Percentiles rank a stretch among this genome's conserved stretches.
These are phyloP conservation scores for Metschnikowia gelsemii DNA, from an alignment of 805 yeast genomes.

Conservation along the genomic window DNA sequence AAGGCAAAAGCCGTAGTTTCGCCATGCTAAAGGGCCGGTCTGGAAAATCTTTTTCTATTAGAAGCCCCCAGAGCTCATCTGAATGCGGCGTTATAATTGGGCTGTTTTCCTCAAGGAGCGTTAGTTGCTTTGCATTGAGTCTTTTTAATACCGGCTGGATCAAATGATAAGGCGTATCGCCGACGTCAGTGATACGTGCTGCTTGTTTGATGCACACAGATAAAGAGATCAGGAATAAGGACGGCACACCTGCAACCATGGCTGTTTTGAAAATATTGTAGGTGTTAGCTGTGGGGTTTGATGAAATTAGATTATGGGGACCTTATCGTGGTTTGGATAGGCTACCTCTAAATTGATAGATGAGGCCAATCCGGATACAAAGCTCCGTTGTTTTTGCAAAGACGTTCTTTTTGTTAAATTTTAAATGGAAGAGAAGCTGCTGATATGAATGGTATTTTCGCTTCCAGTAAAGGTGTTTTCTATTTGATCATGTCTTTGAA, in stretches of 20 bases:
- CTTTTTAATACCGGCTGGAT: conserved; percentile 46
- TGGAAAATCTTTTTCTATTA: conserved; percentile 49
- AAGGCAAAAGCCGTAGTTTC: conserved; percentile 4
- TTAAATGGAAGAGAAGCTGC: too few relatives aligned
- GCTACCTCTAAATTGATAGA: too few relatives aligned
- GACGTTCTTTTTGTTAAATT: too few relatives aligned
- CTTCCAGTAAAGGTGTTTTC: too few relatives aligned
- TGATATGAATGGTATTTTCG: too few relatives aligned
- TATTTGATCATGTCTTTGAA: too few relatives aligned
- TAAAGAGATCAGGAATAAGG: conserved; percentile 17
- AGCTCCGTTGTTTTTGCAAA: too few relatives aligned
- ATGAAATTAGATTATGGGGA: too few relatives aligned
- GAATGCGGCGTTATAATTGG: conserved; percentile 43
- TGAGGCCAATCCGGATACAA: too few relatives aligned
- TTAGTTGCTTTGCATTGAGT: conserved; percentile 44
- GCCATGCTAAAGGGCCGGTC: conserved; percentile 35
- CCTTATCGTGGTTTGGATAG: too few relatives aligned
- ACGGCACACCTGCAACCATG: conserved; percentile 12
- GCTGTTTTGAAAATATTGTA: background rate
- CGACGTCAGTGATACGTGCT: conserved; percentile 20
- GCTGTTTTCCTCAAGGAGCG: conserved; percentile 40
- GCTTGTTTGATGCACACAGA: conserved; percentile 18
- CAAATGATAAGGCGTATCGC: conserved; percentile 41
- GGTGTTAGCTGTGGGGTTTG: background rate
- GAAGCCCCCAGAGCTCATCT: conserved; percentile 47